phyloP scores from a whole-genome alignment of 345 rosid genomes.

The Linum lewisii region DNA sequence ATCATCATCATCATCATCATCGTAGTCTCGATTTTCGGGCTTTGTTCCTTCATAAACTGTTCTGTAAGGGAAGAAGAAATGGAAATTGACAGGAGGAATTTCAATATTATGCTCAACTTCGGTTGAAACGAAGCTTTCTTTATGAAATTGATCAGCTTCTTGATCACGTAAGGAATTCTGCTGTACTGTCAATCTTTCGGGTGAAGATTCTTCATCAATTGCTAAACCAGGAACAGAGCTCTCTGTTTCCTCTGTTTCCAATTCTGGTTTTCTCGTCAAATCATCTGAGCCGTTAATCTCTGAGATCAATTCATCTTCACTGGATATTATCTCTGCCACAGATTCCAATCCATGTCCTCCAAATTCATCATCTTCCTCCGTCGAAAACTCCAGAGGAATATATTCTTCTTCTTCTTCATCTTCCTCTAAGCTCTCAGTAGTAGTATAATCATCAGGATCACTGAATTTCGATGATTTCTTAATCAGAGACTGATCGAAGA shows the following conservation, averaged over 20 bases:
- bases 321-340: background rate
- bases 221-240: slow-evolving; percentile 10
- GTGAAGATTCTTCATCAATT: slow-evolving; percentile 7
- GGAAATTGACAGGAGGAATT: no score
- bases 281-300: background rate
- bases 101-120: slow-evolving; percentile 6
- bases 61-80: slow-evolving; percentile 15
- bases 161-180: background rate
- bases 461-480: background rate
- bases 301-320: background rate
- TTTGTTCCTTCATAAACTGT: slow-evolving; percentile 9
- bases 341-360: background rate
- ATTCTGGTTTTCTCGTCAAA: background rate
- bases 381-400: background rate
- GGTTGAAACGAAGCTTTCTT: background rate
- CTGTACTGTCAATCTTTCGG: background rate
- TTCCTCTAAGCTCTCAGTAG: background rate
- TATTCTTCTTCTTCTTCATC: background rate
- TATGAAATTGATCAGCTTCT: background rate
- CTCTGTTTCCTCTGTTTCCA: slow-evolving; percentile 5
- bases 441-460: background rate
- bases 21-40: slow-evolving; percentile 14
- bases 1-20: slow-evolving; percentile 9
- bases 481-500: background rate
- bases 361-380: background rate